Evolutionary conservation across 2,329 filamentous ascomycete genomes (phyloP), one percentile per base, ranked within the genome.

Genomic region (Aspergillus intermedius): DNA sequence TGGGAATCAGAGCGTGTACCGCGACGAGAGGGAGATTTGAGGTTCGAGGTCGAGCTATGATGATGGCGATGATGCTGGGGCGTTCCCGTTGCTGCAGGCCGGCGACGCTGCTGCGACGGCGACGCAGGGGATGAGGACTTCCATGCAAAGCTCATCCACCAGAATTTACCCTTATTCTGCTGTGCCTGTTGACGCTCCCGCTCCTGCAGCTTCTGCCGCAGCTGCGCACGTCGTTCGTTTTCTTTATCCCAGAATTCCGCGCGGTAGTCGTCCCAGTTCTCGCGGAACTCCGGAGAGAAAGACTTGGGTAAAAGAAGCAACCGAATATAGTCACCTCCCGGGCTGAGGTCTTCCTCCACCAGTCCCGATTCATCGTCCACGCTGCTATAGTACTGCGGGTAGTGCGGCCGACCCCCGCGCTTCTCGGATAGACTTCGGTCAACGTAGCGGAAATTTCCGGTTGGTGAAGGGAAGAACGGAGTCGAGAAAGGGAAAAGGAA

Each of bases 181-280:
- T 81, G 82, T 10, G 85, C 83, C 35, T 88, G 71, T 23, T 85
- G 82, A 15, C 79, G 77, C 58, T 91, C 84, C 28, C 81, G 79
- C 45, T 82, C 78, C 53, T 83, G 80, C 44, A 95, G 74, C 62
- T 87, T 87, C 40, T 77, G 72, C 19, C 88, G 79, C 21, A 96
- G 74, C 49, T 87, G 73, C 2, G 85, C 80, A 10, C 93, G 83
- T 2, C 91, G 84, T 67, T 95, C 89, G 63, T 98, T 98, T 68
- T 98, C 93, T 52, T 84, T 84, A 60, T 96, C 91, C 93, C 93
- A 98, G 70, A 96, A 98, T 52, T 96, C 91, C 30, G 86, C 84
- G 46, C 93, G 81, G 69, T 94, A 98, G 13, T 91, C 77, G 63
- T 98, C 93, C 93, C 93, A 98, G 56, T 95, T 95, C 67, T 97